These are phyloP conservation scores for Limnanthes douglasii DNA, from an alignment of 345 rosid genomes.

Conservation along the genomic window DNA sequence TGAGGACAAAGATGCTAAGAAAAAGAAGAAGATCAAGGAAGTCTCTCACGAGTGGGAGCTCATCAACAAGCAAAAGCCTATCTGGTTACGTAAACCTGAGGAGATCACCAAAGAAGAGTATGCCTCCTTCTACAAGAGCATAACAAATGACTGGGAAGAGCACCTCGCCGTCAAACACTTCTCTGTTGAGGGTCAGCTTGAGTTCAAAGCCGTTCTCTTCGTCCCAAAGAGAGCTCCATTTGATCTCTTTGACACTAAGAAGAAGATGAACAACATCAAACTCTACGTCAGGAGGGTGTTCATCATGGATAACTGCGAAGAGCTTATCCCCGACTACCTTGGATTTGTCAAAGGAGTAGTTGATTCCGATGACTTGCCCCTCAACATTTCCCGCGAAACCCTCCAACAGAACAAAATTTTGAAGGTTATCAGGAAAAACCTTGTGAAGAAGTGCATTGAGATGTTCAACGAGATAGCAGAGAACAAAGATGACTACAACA, in stretches of 20 bases:
- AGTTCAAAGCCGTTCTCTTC: constrained; percentile 71
- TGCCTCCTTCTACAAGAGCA: constrained; percentile 76
- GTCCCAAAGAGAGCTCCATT: constrained; percentile 81
- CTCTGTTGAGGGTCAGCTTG: constrained; percentile 91
- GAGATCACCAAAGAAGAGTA: constrained; percentile 85
- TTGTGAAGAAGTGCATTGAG: constrained; percentile 83
- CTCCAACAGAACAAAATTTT: constrained; percentile 93
- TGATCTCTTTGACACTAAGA: constrained; percentile 71
- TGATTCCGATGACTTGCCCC: constrained; percentile 84
- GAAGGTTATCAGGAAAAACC: constrained; percentile 83
- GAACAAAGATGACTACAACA: constrained; percentile 77
- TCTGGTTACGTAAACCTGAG: constrained; percentile 87
- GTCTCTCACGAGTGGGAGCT: constrained; percentile 81
- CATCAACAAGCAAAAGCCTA: constrained; percentile 83
- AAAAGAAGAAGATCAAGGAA: constrained; percentile 85
- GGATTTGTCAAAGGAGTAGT: constrained; percentile 83
- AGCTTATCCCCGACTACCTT: constrained; percentile 68
- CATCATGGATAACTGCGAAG: constrained; percentile 94
- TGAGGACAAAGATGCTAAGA: constrained; percentile 50
- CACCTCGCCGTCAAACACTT: constrained; percentile 81
- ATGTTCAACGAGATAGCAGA: constrained; percentile 86
- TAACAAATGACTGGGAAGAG: constrained; percentile 84
- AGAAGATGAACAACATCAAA: constrained; percentile 84
- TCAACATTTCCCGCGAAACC: constrained; percentile 83
- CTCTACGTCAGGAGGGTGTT: constrained; percentile 76